phyloP scores from a whole-genome alignment of 192 early-diverging fungal species.

The Coemansia sp. region DNA sequence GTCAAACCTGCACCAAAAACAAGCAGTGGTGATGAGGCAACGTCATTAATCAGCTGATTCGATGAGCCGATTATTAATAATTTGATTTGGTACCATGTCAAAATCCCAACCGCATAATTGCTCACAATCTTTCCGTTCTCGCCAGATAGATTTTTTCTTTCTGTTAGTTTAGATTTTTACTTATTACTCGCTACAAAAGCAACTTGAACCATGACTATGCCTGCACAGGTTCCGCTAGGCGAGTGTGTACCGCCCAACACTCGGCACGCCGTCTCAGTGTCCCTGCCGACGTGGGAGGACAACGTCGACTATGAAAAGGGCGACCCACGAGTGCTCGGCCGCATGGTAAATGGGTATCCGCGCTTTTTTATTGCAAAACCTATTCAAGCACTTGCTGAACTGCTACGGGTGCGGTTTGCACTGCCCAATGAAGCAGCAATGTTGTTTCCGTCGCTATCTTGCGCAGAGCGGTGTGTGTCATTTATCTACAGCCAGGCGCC shows the following conservation, averaged over 20 bases:
- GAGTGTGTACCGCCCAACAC: slow-evolving; percentile 73
- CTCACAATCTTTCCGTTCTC: not conserved
- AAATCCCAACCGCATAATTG: not conserved
- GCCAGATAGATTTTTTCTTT: not conserved
- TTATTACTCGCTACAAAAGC: slow-evolving; percentile 1
- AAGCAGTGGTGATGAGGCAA: not conserved
- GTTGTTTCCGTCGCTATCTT: slow-evolving; percentile 70
- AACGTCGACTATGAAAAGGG: slow-evolving; percentile 93
- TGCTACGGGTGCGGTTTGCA: slow-evolving; percentile 61
- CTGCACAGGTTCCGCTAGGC: slow-evolving; percentile 56
- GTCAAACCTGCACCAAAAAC: not conserved
- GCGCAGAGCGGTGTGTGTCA: slow-evolving; percentile 57
- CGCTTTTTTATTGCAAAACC: slow-evolving; percentile 80
- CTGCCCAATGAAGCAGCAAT: slow-evolving; percentile 65
- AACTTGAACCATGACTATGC: slow-evolving; percentile 4
- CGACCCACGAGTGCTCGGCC: slow-evolving; percentile 63
- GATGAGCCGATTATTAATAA: slow-evolving; percentile 5
- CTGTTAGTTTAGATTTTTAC: not conserved
- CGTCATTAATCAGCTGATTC: slow-evolving; percentile 39
- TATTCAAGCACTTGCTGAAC: slow-evolving; percentile 47
- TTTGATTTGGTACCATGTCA: slow-evolving; percentile 27
- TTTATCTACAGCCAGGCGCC: slow-evolving; percentile 51
- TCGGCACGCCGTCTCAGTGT: slow-evolving; percentile 84
- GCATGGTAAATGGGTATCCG: slow-evolving; percentile 86
- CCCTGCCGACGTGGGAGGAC: slow-evolving; percentile 84